These are phyloP conservation scores for Zoysia pacifica DNA, from an alignment of 176 grass and related monocot species.

Conservation along the genomic window DNA sequence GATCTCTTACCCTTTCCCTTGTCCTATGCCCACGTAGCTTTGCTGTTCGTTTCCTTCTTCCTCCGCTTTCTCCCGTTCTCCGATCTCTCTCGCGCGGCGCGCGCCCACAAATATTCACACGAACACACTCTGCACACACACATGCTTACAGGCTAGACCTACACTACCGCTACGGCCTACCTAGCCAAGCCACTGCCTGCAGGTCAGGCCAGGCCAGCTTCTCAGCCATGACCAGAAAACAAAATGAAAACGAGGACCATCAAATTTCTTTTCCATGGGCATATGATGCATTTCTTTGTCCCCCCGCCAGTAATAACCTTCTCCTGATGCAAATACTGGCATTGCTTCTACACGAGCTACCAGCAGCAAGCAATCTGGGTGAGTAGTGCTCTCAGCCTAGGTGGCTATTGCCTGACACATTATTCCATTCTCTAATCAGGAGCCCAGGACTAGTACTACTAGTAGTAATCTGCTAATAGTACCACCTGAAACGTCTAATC, in stretches of 20 bases:
- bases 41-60: slow-evolving; percentile 12
- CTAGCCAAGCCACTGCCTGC: background rate
- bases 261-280: slow-evolving; percentile 41
- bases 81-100: background rate
- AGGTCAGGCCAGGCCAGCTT: background rate
- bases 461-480: background rate
- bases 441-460: background rate
- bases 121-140: background rate
- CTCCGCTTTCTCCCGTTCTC: background rate
- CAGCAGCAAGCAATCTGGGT: background rate
- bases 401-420: background rate
- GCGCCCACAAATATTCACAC: slow-evolving; percentile 15
- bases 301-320: background rate
- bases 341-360: background rate
- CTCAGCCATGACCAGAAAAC: slow-evolving; percentile 34
- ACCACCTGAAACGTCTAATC: background rate
- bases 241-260: slow-evolving; percentile 29
- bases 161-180: too few species aligned
- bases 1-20: slow-evolving; percentile 24
- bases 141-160: slow-evolving; percentile 15
- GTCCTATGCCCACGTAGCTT: slow-evolving; percentile 30
- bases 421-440: background rate
- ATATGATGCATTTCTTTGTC: background rate
- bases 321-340: background rate
- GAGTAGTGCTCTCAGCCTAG: background rate